A percentile compares a stretch with the other conserved stretches of the same genome.
Conservation (phyloP, 805 yeast genomes). For the Metschnikowia reukaufii region DNA sequence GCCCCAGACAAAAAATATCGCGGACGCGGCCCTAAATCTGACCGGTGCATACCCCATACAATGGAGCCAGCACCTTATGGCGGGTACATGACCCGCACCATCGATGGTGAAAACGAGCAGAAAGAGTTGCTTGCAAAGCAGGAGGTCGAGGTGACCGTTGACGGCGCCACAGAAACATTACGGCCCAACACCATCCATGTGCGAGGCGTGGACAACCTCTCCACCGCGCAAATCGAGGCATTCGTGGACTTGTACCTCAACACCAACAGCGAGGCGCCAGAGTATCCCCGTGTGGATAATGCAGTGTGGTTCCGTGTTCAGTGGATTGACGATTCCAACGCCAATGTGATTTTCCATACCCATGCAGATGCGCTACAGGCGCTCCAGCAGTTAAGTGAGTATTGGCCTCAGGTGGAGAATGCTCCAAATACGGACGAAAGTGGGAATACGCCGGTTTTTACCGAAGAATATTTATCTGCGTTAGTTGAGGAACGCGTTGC, state of each 20-base stretch:
- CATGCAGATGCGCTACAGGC: slow-evolving; percentile 42
- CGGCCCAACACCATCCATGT: slow-evolving; percentile 51
- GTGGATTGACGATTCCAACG: slow-evolving; percentile 66
- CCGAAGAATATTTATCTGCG: slow-evolving; percentile 22
- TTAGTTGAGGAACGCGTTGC: slow-evolving; percentile 40
- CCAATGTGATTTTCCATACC: slow-evolving; percentile 54
- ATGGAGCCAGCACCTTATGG: slow-evolving; percentile 40
- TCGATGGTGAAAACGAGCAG: slow-evolving; percentile 38
- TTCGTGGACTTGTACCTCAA: slow-evolving; percentile 51
- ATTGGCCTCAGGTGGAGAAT: slow-evolving; percentile 12
- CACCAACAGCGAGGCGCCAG: slow-evolving; percentile 18
- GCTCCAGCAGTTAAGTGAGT: slow-evolving; percentile 34
- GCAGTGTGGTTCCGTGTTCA: slow-evolving; percentile 47
- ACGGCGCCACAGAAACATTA: slow-evolving; percentile 32
- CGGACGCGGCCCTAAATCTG: neutral
- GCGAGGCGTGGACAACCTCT: slow-evolving; percentile 62
- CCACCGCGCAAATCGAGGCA: slow-evolving; percentile 58
- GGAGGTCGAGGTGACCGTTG: slow-evolving; percentile 31
- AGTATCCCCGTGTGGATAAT: slow-evolving; percentile 11
- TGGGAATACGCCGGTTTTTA: slow-evolving; percentile 6
- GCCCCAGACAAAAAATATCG: neutral
- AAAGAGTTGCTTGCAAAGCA: slow-evolving; percentile 32
- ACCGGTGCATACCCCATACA: neutral
- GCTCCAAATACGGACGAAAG: neutral
- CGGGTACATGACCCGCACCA: slow-evolving; percentile 40